Evolutionary conservation across 2,329 filamentous ascomycete species (phyloP).

Genomic region (Trichoderma sp.): DNA sequence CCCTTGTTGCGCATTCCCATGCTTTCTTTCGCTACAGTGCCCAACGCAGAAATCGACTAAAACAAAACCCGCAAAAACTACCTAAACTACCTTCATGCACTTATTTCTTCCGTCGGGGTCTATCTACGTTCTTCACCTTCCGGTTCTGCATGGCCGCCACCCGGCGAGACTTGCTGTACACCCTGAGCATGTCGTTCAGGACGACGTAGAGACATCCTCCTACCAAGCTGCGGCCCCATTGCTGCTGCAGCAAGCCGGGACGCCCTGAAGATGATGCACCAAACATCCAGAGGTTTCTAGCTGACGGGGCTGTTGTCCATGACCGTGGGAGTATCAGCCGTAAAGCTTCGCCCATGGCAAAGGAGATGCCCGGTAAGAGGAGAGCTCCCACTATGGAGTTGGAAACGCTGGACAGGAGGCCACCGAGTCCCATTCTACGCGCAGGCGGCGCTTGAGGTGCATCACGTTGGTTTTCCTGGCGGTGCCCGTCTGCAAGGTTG

Average conservation of each 20-base stretch:
- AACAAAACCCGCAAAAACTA: neutral
- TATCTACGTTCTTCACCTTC: conserved; percentile 55
- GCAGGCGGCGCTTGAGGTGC: conserved; percentile 41
- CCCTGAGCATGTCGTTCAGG: conserved; percentile 65
- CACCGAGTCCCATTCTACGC: conserved; percentile 38
- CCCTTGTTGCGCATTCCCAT: conserved; percentile 1
- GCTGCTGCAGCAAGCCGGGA: conserved; percentile 73
- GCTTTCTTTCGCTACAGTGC: conserved; percentile 2
- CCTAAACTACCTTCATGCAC: neutral
- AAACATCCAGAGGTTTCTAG: conserved; percentile 31
- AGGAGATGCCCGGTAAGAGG: conserved; percentile 80
- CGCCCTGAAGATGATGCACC: conserved; percentile 37
- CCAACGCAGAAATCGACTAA: conserved; percentile 9
- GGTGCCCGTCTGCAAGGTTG: conserved; percentile 25
- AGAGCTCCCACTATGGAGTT: conserved; percentile 59
- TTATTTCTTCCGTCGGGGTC: conserved; percentile 32
- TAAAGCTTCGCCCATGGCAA: conserved; percentile 74
- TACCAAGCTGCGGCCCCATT: conserved; percentile 86
- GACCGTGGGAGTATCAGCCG: conserved; percentile 65
- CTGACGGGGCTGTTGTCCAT: conserved; percentile 57
- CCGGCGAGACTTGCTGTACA: conserved; percentile 65
- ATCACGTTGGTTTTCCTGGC: conserved; percentile 35
- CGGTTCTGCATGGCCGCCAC: conserved; percentile 58
- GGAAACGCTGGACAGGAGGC: conserved; percentile 46
- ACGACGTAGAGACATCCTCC: conserved; percentile 89